These are phyloP conservation scores for Colletotrichum camelliae DNA, from an alignment of 2,329 filamentous ascomycete genomes.

Conservation along the genomic window DNA sequence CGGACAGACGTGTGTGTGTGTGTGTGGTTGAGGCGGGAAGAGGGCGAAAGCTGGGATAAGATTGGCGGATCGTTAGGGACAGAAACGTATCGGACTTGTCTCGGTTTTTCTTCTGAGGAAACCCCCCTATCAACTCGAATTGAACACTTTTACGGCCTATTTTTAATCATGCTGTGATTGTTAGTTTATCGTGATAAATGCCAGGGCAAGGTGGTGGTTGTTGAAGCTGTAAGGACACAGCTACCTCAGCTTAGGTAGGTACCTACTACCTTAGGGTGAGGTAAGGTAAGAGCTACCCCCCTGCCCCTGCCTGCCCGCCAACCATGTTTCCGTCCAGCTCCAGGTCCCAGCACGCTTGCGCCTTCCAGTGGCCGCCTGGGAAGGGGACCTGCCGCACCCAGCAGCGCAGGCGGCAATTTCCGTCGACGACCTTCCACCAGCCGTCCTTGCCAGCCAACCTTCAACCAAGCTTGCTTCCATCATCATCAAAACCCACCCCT, in stretches of 20 bases:
- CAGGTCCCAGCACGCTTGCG: neutral
- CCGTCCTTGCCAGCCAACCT: neutral
- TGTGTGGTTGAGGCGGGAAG: neutral
- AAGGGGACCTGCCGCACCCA: neutral
- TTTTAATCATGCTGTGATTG: neutral
- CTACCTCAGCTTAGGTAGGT: neutral
- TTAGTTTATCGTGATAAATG: neutral
- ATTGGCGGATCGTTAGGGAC: neutral
- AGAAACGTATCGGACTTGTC: neutral
- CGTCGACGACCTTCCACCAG: conserved; percentile 12
- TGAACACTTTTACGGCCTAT: neutral
- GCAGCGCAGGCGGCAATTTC: conserved; percentile 11
- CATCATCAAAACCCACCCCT: neutral
- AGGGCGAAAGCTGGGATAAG: neutral
- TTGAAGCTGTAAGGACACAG: neutral
- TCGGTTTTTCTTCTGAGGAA: neutral
- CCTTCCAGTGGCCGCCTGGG: conserved; percentile 1
- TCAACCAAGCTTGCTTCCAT: neutral
- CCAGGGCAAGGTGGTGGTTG: neutral
- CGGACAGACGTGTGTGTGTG: neutral
- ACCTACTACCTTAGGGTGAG: neutral
- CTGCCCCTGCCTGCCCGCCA: neutral
- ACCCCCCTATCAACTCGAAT: neutral
- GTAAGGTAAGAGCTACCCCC: neutral
- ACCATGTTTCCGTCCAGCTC: neutral